Conservation (phyloP, 495 filamentous ascomycete genomes). For the Hamigera avellanea region DNA sequence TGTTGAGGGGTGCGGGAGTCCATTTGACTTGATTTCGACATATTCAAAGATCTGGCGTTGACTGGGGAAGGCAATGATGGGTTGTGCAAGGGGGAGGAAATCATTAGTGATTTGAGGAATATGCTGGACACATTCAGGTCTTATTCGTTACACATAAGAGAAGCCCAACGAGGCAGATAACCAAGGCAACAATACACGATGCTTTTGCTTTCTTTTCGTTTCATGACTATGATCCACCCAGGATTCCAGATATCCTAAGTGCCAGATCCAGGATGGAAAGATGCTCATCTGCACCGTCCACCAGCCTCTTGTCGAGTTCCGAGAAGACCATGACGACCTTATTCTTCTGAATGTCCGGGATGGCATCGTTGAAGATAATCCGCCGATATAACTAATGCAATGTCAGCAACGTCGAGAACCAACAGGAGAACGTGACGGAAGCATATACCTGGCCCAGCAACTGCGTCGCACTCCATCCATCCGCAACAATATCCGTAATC, state of each 20-base stretch:
- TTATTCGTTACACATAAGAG: no score
- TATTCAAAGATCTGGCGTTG: no score
- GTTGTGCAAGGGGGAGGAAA: no score
- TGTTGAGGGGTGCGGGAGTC: no score
- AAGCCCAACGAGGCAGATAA: no score
- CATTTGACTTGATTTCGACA: no score
- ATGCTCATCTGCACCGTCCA: constrained; percentile 98
- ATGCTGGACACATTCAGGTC: no score
- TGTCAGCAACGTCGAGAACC: no score
- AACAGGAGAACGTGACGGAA: not conserved
- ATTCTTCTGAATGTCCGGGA: constrained; percentile 77
- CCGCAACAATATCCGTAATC: constrained; percentile 82
- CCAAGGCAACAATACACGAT: no score
- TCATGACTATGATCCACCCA: constrained; percentile 31
- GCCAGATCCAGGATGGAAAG: constrained; percentile 77
- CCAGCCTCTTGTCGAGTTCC: constrained; percentile 83
- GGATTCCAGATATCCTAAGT: constrained; percentile 65
- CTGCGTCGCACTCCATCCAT: constrained; percentile 97
- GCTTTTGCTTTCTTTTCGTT: no score
- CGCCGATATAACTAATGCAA: constrained; percentile 86
- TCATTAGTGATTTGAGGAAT: no score
- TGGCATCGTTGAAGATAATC: constrained; percentile 71
- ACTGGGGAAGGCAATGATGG: no score
- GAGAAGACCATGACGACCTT: constrained; percentile 84
- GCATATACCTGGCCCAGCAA: constrained; percentile 58